phyloP scores from a whole-genome alignment of 352 stramenopile genomes.

The Globisporangium nunn region DNA sequence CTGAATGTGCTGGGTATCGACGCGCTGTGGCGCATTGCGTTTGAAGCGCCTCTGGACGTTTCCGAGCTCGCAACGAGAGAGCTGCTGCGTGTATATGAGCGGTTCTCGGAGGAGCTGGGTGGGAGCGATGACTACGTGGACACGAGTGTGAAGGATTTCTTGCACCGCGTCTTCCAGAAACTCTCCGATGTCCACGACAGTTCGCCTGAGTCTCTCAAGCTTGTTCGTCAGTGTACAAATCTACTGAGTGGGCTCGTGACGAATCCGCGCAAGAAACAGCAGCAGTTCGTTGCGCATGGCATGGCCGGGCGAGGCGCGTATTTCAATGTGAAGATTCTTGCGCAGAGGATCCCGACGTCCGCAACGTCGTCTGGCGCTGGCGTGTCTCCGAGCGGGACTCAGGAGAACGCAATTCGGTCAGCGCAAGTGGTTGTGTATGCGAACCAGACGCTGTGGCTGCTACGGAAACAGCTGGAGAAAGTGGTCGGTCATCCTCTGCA shows the following conservation, averaged over 20 bases:
- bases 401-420: constrained; percentile 54
- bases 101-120: constrained; percentile 30
- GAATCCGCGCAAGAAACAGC: constrained; percentile 40
- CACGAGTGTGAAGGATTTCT: constrained; percentile 61
- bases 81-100: constrained; percentile 74
- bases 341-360: constrained; percentile 66
- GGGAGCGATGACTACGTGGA: constrained; percentile 27
- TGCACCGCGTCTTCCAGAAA: constrained; percentile 73
- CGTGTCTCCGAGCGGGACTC: constrained; percentile 16
- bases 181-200: constrained; percentile 43
- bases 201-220: constrained; percentile 41
- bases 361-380: constrained; percentile 4
- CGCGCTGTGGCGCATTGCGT: constrained; percentile 77
- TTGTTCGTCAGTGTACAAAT: constrained; percentile 75
- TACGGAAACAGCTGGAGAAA: constrained; percentile 73
- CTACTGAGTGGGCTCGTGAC: constrained; percentile 63
- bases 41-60: constrained; percentile 70
- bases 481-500: constrained; percentile 62
- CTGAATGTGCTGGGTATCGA: constrained; percentile 64
- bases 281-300: constrained; percentile 46
- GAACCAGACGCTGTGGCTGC: constrained; percentile 66
- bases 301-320: constrained; percentile 61
- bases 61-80: constrained; percentile 73
- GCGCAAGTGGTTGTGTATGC: constrained; percentile 59
- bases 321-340: constrained; percentile 76